These are phyloP conservation scores for Penicillium olsonii DNA, from an alignment of 2,329 filamentous ascomycete genomes.

Conservation along the genomic window DNA sequence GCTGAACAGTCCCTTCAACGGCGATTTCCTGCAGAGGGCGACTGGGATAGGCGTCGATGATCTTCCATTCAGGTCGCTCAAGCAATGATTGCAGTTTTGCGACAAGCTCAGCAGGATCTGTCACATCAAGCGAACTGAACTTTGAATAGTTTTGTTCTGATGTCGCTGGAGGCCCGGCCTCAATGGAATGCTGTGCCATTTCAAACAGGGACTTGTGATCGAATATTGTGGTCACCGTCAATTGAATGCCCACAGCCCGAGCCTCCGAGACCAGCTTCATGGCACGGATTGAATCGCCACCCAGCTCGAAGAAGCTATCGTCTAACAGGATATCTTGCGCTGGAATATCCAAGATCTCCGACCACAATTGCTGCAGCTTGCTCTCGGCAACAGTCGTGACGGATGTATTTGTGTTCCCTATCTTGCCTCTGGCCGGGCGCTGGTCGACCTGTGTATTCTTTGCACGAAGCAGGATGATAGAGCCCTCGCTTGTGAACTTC, in stretches of 20 bases:
- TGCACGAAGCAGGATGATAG: constrained; percentile 2
- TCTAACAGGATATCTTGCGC: constrained; percentile 51
- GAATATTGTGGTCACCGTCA: constrained; percentile 61
- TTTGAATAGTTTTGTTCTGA: not conserved
- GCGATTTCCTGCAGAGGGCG: constrained; percentile 60
- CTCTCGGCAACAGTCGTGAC: constrained; percentile 11
- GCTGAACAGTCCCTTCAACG: constrained; percentile 56
- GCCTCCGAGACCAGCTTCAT: constrained; percentile 63
- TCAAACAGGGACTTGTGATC: constrained; percentile 30
- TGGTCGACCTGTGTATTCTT: not conserved
- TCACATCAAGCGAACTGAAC: constrained; percentile 2
- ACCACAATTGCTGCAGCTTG: constrained; percentile 52
- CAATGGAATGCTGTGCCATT: constrained; percentile 4
- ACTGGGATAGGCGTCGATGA: constrained; percentile 56
- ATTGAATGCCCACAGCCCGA: constrained; percentile 48
- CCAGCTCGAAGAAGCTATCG: constrained; percentile 59
- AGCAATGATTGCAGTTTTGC: constrained; percentile 13
- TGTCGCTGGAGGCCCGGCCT: not conserved
- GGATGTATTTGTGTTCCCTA: not conserved
- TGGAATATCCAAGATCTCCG: constrained; percentile 46
- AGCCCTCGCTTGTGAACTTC: constrained; percentile 1
- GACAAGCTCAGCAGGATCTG: not conserved
- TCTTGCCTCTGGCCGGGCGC: not conserved
- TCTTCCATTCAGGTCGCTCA: constrained; percentile 43
- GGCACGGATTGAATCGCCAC: constrained; percentile 59